These are phyloP conservation scores for Abelmoschus esculentus DNA, from an alignment of 345 rosid genomes.

Conservation along the genomic window DNA sequence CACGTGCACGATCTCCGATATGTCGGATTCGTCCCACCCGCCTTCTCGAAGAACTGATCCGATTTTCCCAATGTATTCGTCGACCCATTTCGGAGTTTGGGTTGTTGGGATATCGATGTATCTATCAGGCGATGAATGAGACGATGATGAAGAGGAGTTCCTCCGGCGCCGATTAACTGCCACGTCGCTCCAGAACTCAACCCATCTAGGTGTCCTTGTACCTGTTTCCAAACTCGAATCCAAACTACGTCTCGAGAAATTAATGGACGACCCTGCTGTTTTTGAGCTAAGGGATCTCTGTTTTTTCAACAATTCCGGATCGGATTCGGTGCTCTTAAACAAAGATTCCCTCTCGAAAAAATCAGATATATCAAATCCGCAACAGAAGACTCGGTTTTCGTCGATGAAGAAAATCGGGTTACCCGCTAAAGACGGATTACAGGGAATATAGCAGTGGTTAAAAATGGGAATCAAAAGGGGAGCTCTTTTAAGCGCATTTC, in stretches of 20 bases:
- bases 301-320: slow-evolving; percentile 38
- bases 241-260: slow-evolving; percentile 55
- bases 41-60: slow-evolving; percentile 80
- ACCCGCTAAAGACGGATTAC: slow-evolving; percentile 80
- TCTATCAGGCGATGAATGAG: slow-evolving; percentile 73
- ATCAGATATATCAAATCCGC: slow-evolving; percentile 92
- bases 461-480: slow-evolving; percentile 89
- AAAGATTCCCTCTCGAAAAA: slow-evolving; percentile 82
- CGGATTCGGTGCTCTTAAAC: slow-evolving; percentile 42
- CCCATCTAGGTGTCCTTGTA: slow-evolving; percentile 76
- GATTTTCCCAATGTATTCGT: slow-evolving; percentile 55
- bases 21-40: slow-evolving; percentile 88
- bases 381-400: slow-evolving; percentile 81
- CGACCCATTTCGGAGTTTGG: slow-evolving; percentile 76
- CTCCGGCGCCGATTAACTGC: slow-evolving; percentile 70
- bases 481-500: slow-evolving; percentile 78
- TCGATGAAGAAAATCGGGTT: slow-evolving; percentile 95
- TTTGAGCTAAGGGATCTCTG: slow-evolving; percentile 63
- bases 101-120: slow-evolving; percentile 59
- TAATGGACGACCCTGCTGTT: slow-evolving; percentile 43
- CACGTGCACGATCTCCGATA: slow-evolving; percentile 62
- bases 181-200: slow-evolving; percentile 93
- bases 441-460: slow-evolving; percentile 89
- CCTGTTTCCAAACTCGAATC: slow-evolving; percentile 41
- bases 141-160: slow-evolving; percentile 53